Conservation (phyloP, 345 rosid genomes). For the Brassica rapa region DNA sequence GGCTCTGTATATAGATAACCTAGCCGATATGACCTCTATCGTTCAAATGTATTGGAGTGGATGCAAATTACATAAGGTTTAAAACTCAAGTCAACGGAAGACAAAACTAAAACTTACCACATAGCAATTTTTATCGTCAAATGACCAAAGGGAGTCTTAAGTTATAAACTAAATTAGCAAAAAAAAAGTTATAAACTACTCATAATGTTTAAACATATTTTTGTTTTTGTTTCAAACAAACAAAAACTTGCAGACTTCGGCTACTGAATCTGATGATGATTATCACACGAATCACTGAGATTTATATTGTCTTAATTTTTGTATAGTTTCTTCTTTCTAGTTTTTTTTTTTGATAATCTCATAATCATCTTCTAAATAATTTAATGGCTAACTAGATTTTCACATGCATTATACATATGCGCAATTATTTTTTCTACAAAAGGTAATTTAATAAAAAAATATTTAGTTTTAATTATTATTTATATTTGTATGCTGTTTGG, state of each 20-base stretch:
- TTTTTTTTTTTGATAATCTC: neutral
- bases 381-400: neutral
- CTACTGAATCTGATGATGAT: neutral
- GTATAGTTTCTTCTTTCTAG: neutral
- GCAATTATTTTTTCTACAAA: no score
- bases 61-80: no score
- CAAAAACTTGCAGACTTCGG: neutral
- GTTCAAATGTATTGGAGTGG: neutral
- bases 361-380: neutral
- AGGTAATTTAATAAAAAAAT: no score
- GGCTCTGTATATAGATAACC: neutral
- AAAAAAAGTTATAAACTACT: neutral
- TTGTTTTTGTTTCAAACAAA: neutral
- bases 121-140: neutral
- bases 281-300: neutral
- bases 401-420: no score
- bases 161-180: neutral
- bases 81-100: no score
- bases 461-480: no score
- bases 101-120: neutral
- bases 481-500: no score
- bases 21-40: neutral
- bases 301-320: neutral
- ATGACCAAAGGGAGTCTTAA: neutral
- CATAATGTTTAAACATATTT: neutral